Base-by-base conservation (phyloP, 2,329 filamentous ascomycete species). In the Metarhizium anisopliae region DNA sequence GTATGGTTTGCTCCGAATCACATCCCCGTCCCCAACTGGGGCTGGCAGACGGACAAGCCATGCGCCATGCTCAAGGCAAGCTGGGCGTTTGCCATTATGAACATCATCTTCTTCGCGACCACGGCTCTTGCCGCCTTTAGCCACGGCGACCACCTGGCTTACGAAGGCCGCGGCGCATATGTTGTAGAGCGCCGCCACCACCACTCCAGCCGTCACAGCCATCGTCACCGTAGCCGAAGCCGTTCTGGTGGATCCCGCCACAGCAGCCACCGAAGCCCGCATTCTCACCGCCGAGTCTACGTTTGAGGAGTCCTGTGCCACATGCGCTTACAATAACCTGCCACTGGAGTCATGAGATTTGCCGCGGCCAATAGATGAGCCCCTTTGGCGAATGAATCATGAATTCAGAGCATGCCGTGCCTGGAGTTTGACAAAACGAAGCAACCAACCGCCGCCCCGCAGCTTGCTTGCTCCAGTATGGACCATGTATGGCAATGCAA, bases 41-140 rank as follows among this genome's bases (percentile, higher is more conserved):
- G 72, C 53, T 78, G 83, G 45, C 70, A 79, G 54, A 70, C 85
- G 42, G 79, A 89, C 71, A 93, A 93, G 78, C 83, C 84, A 5
- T 97, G 93, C 73, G 82, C 87, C 52, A 94, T 96, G 90, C 82
- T 96, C 66, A 97, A 96, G 81, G 87, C 92, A 1, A 81, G 78
- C 62, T 97, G 90, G 73, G 93, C 90, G 2, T 85, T 96, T 62
- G 90, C 83, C 51, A 96, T 97, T 70, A 95, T 96, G 80, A 89
- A 94, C 70, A 76, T 77, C 61, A 75, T 94, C 60, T 86, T 92
- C 68, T 96, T 95, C 74, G 85, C 87, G 69, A 76, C 87, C 66
- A 94, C 90, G 3, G 81, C 83, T 53, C 72, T 93, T 32, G 76
- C 94, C 47, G 90, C 91, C 30, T 80, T 76, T 61, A 68, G 77